These are phyloP conservation scores for Penicillium vulpinum DNA, from an alignment of 2,329 filamentous ascomycete genomes.

Conservation along the genomic window DNA sequence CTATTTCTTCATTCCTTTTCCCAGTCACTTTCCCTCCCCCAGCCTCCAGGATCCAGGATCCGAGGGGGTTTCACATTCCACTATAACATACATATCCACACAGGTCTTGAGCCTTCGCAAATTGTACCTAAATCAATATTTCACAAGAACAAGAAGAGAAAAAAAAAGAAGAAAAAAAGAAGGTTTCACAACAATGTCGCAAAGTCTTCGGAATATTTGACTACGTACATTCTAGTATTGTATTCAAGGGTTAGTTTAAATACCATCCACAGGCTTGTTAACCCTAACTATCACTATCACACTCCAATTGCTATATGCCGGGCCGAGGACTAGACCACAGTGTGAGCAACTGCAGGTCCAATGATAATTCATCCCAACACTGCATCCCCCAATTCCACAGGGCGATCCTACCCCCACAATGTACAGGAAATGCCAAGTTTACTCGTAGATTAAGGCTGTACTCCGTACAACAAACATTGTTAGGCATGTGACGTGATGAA, in stretches of 20 bases:
- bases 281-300: constrained; percentile 1
- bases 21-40: not conserved
- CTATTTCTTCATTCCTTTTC: not conserved
- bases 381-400: constrained; percentile 17
- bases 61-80: constrained; percentile 4
- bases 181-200: not conserved
- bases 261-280: not conserved
- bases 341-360: constrained; percentile 13
- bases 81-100: not conserved
- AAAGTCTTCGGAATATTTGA: not conserved
- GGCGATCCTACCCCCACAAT: constrained; percentile 27
- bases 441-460: not conserved
- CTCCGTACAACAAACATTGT: no score
- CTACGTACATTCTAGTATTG: not conserved
- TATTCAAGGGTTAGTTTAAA: not conserved
- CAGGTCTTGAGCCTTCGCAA: not conserved
- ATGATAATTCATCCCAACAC: constrained; percentile 12
- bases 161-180: not conserved
- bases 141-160: not conserved
- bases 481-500: not conserved
- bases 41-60: constrained; percentile 7
- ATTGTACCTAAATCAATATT: not conserved
- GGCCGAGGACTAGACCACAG: constrained; percentile 6
- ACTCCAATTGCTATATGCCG: constrained; percentile 9
- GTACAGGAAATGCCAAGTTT: not conserved